phyloP scores from a whole-genome alignment of 2,329 filamentous ascomycete genomes.

The Apiospora aurea region DNA sequence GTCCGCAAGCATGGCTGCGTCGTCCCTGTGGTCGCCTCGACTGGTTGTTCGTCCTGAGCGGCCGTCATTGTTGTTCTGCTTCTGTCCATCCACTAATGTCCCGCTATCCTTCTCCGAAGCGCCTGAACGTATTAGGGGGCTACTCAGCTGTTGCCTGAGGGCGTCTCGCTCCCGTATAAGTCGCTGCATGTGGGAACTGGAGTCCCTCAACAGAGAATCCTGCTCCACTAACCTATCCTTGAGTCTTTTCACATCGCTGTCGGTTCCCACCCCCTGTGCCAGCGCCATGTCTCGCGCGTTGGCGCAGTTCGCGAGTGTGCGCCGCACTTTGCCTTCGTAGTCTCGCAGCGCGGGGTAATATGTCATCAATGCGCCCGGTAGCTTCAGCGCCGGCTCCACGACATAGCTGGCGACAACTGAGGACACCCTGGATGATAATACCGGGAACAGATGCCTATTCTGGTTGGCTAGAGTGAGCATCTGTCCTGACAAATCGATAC shows the following conservation, averaged over 20 bases:
- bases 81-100: background rate
- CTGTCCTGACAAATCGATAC: slow-evolving; percentile 29
- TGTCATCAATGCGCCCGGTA: slow-evolving; percentile 25
- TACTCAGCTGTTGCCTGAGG: slow-evolving; percentile 27
- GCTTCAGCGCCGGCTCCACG: slow-evolving; percentile 28
- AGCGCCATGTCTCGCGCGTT: slow-evolving; percentile 29
- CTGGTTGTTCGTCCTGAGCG: background rate
- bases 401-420: slow-evolving; percentile 29
- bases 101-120: background rate
- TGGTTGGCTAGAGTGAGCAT: slow-evolving; percentile 30
- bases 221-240: slow-evolving; percentile 33
- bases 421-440: slow-evolving; percentile 25
- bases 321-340: slow-evolving; percentile 29
- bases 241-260: slow-evolving; percentile 27
- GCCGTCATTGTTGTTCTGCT: background rate
- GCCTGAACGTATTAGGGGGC: background rate
- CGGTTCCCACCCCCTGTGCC: slow-evolving; percentile 24
- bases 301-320: slow-evolving; percentile 24
- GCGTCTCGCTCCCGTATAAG: slow-evolving; percentile 30
- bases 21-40: background rate
- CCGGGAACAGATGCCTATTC: slow-evolving; percentile 30
- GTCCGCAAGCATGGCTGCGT: slow-evolving; percentile 26
- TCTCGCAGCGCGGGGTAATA: slow-evolving; percentile 29
- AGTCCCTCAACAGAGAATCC: slow-evolving; percentile 30
- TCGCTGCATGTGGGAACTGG: slow-evolving; percentile 28